phyloP scores from a whole-genome alignment of 2,329 filamentous ascomycete genomes.

The Epichloe glyceriae region DNA sequence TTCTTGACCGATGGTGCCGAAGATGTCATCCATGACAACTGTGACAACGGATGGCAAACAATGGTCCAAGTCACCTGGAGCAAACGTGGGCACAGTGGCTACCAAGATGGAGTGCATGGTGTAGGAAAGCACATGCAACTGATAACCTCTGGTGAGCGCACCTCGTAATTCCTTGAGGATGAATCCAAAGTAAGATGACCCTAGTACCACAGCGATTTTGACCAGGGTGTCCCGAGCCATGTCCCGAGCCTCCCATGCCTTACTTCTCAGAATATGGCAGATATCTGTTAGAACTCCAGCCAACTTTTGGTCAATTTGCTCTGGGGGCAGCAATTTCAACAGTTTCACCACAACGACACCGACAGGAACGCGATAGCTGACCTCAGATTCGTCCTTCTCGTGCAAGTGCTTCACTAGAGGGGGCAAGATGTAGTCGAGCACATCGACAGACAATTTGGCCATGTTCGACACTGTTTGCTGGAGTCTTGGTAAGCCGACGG shows the following conservation, averaged over 20 bases:
- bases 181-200: constrained; percentile 75
- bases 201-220: constrained; percentile 70
- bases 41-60: constrained; percentile 66
- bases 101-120: constrained; percentile 88
- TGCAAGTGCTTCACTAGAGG: constrained; percentile 75
- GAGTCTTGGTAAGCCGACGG: constrained; percentile 30
- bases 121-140: constrained; percentile 88
- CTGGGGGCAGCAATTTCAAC: constrained; percentile 62
- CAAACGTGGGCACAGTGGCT: constrained; percentile 55
- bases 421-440: constrained; percentile 64
- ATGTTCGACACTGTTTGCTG: constrained; percentile 52
- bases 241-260: constrained; percentile 77
- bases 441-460: constrained; percentile 56
- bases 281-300: constrained; percentile 82
- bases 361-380: constrained; percentile 83
- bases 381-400: constrained; percentile 86
- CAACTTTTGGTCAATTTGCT: constrained; percentile 60
- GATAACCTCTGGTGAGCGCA: constrained; percentile 74
- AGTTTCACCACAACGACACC: constrained; percentile 83
- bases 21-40: constrained; percentile 95
- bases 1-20: constrained; percentile 82
- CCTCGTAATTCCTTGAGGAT: constrained; percentile 83
- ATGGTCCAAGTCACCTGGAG: constrained; percentile 78
- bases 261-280: constrained; percentile 82
- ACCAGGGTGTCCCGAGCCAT: constrained; percentile 80